Evolutionary conservation across 371 early-diverging fungal species (phyloP).

Genomic region (Mucor indicus): DNA sequence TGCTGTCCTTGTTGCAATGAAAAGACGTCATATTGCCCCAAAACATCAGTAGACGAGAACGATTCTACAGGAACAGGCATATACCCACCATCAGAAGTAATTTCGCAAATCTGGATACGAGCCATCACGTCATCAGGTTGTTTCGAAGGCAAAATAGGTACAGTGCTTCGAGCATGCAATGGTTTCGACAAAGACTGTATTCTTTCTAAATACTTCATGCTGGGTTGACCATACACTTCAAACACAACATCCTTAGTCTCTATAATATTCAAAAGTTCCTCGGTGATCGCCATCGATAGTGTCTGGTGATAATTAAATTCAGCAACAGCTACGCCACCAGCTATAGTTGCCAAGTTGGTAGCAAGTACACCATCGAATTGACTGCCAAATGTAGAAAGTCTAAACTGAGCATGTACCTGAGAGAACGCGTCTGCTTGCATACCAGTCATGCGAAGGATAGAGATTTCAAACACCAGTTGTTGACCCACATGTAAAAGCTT

Average conservation of each 20-base stretch:
- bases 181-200: neutral
- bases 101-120: constrained; percentile 65
- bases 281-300: constrained; percentile 48
- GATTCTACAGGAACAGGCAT: constrained; percentile 48
- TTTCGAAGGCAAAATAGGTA: constrained; percentile 2
- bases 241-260: constrained; percentile 42
- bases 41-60: neutral
- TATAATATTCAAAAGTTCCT: constrained; percentile 43
- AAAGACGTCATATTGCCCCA: constrained; percentile 31
- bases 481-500: constrained; percentile 46
- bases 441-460: constrained; percentile 63
- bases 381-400: constrained; percentile 63
- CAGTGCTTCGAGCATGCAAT: neutral
- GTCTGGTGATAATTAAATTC: constrained; percentile 65
- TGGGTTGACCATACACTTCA: constrained; percentile 66
- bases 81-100: constrained; percentile 66
- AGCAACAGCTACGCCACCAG: too few relatives aligned
- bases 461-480: constrained; percentile 71
- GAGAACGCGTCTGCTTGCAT: constrained; percentile 64
- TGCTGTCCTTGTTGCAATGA: constrained; percentile 78
- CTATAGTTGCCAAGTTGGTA: too few relatives aligned
- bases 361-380: constrained; percentile 25
- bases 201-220: constrained; percentile 28
- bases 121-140: constrained; percentile 47
- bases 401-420: constrained; percentile 79